These are phyloP conservation scores for Abrus precatorius DNA, from an alignment of 306 rosid species.

Conservation along the genomic window DNA sequence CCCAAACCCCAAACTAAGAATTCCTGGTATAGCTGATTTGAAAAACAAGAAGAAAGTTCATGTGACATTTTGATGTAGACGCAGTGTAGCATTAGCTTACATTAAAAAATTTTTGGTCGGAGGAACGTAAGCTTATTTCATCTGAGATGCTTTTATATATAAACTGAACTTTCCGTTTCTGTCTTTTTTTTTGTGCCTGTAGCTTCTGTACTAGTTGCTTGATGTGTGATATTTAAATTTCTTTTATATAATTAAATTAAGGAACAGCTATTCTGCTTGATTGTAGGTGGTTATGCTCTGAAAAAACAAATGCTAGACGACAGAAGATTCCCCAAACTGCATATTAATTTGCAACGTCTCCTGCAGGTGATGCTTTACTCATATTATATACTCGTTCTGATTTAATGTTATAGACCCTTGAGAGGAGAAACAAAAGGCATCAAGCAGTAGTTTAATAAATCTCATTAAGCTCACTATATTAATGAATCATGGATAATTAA, in stretches of 20 bases:
- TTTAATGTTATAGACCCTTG: not conserved
- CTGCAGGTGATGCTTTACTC: slow-evolving; percentile 73
- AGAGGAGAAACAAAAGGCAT: slow-evolving; percentile 1
- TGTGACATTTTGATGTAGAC: slow-evolving; percentile 11
- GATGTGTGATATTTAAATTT: slow-evolving; percentile 1
- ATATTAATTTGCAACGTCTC: slow-evolving; percentile 93
- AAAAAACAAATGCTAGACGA: slow-evolving; percentile 99
- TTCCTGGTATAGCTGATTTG: slow-evolving; percentile 16
- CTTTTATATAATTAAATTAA: slow-evolving; percentile 20
- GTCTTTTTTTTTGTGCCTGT: slow-evolving; percentile 31
- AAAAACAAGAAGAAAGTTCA: slow-evolving; percentile 10
- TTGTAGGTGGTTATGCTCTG: slow-evolving; percentile 81
- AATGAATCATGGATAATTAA: not conserved
- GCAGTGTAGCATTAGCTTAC: too few relatives aligned
- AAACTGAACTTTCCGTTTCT: slow-evolving; percentile 28
- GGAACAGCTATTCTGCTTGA: slow-evolving; percentile 39
- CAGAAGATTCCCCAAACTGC: slow-evolving; percentile 95
- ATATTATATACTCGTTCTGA: slow-evolving; percentile 30
- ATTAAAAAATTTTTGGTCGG: not conserved
- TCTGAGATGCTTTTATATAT: slow-evolving; percentile 28
- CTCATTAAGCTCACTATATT: not conserved
- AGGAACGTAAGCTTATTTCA: not conserved
- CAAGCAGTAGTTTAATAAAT: slow-evolving; percentile 15
- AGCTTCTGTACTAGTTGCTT: not conserved
- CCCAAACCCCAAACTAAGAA: not conserved